These are phyloP conservation scores for Acanthamoeba healyi DNA, from an alignment of 208 protist species.

Conservation along the genomic window DNA sequence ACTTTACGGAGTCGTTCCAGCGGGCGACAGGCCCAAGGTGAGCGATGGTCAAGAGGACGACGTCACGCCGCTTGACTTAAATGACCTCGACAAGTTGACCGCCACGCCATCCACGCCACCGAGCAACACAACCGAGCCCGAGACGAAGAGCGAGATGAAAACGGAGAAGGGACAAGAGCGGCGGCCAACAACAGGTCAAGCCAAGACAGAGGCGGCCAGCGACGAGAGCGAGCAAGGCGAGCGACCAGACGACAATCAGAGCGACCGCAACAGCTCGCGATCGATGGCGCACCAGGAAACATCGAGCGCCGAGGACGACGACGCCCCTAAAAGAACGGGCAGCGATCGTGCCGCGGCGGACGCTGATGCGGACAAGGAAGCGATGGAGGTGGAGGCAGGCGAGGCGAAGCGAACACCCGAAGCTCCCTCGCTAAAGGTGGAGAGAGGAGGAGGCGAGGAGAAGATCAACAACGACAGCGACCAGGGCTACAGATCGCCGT, in stretches of 20 bases:
- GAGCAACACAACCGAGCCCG: neutral
- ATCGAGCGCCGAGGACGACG: neutral
- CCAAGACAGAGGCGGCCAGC: no score
- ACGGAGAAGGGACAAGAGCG: no score
- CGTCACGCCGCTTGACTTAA: neutral
- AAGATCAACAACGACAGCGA: neutral
- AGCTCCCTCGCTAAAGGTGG: no score
- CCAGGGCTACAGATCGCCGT: no score
- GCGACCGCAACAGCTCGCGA: no score
- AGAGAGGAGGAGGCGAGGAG: neutral
- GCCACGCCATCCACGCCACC: neutral
- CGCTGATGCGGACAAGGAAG: neutral
- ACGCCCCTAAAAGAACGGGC: neutral
- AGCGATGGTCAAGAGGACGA: neutral
- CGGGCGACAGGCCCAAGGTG: slow-evolving; percentile 7
- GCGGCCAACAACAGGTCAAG: no score
- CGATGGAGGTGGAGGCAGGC: neutral
- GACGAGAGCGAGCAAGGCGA: no score
- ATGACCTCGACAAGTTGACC: neutral
- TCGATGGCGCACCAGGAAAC: no score
- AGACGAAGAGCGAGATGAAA: no score
- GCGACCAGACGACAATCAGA: no score
- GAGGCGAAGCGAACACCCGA: no score
- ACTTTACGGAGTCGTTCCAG: neutral
- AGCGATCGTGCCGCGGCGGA: neutral